Conservation (phyloP, 768 basidiomycete genomes). For the Chalciporus pseudorubinellus region DNA sequence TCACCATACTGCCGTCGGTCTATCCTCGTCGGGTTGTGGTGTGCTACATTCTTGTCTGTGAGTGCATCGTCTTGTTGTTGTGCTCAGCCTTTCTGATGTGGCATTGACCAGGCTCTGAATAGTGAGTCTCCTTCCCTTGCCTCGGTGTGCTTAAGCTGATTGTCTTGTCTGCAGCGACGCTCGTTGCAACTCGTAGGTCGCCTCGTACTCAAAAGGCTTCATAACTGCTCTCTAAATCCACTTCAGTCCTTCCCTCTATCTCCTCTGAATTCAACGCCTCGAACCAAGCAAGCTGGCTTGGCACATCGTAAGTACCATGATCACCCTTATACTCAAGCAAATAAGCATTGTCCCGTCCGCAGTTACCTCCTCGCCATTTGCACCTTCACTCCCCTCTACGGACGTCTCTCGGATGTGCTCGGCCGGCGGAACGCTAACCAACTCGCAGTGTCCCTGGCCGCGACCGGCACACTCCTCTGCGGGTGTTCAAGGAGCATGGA, state of each 20-base stretch:
- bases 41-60: no score
- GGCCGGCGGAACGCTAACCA: constrained; percentile 15
- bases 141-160: neutral
- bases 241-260: constrained; percentile 61
- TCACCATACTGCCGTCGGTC: constrained; percentile 49
- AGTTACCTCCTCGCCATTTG: constrained; percentile 17
- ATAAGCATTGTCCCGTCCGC: neutral
- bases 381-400: constrained; percentile 19
- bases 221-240: neutral
- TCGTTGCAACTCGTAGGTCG: constrained; percentile 64
- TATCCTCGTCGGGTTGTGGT: no score
- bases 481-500: constrained; percentile 9
- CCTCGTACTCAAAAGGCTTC: neutral
- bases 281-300: constrained; percentile 73
- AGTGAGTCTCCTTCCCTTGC: neutral
- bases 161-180: constrained; percentile 42
- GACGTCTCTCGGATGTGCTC: constrained; percentile 16
- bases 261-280: constrained; percentile 70
- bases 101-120: neutral
- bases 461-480: constrained; percentile 14
- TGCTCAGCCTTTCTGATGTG: neutral
- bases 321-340: neutral
- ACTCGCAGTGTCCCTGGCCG: constrained; percentile 6
- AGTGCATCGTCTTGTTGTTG: constrained; percentile 21
- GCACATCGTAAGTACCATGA: constrained; percentile 49